phyloP scores from a whole-genome alignment of 441 rosid species.

The Kokia cookei region DNA sequence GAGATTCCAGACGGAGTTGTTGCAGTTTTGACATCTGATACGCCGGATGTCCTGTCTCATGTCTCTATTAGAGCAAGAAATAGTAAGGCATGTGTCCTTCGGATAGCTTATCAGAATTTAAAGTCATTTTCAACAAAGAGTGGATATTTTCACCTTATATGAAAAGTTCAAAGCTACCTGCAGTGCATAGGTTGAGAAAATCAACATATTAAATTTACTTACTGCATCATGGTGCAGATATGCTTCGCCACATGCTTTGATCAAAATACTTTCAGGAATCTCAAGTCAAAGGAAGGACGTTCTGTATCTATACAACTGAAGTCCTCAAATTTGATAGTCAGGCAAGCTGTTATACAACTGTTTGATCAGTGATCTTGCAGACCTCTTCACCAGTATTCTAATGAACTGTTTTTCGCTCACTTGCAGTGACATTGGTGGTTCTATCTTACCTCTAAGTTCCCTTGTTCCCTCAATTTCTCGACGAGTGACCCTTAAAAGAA shows the following conservation, averaged over 20 bases:
- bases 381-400: background rate
- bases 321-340: constrained; percentile 45
- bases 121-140: background rate
- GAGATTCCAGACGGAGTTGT: constrained; percentile 80
- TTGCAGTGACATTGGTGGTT: constrained; percentile 45
- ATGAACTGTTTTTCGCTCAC: constrained; percentile 7
- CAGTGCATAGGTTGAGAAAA: constrained; percentile 6
- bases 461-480: constrained; percentile 29
- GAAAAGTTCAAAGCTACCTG: constrained; percentile 7
- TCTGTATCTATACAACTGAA: constrained; percentile 42
- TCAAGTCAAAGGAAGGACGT: constrained; percentile 63
- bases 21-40: constrained; percentile 73
- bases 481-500: constrained; percentile 38
- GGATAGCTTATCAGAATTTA: background rate
- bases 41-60: constrained; percentile 83
- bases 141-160: constrained; percentile 1
- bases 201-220: constrained; percentile 1
- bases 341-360: constrained; percentile 18
- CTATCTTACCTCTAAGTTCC: constrained; percentile 32
- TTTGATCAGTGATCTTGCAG: background rate
- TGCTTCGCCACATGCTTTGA: constrained; percentile 91
- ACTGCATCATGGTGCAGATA: constrained; percentile 38
- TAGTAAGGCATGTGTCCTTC: constrained; percentile 41
- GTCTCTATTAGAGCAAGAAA: constrained; percentile 84
- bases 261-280: constrained; percentile 49